A percentile compares a stretch with the other conserved stretches of the same genome.
These are phyloP conservation scores for Dothideomycetes sp. DNA, from an alignment of 2,329 filamentous ascomycete species.

Conservation along the genomic window DNA sequence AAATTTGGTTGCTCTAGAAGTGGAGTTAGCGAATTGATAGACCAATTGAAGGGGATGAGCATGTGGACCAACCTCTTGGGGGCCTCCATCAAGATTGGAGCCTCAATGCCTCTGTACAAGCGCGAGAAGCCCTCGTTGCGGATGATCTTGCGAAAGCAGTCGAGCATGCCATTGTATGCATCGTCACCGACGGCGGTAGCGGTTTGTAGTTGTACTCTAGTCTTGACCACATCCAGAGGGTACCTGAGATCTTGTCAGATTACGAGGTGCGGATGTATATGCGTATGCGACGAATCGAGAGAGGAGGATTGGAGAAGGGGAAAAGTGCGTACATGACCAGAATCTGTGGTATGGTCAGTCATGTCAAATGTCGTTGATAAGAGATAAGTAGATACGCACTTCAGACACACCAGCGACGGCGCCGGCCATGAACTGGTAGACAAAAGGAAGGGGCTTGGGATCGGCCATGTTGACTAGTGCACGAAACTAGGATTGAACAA, in stretches of 20 bases:
- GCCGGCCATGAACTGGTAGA: conserved; percentile 93
- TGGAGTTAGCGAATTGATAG: too few species aligned
- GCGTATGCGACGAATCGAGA: too few species aligned
- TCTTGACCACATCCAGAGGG: conserved; percentile 97
- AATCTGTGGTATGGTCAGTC: conserved; percentile 16
- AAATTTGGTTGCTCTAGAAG: conserved; percentile 79
- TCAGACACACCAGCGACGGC: conserved; percentile 97
- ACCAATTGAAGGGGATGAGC: too few species aligned
- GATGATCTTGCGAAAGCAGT: conserved; percentile 97
- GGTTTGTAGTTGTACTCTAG: conserved; percentile 85
- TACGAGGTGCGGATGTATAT: too few species aligned
- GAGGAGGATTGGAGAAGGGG: too few species aligned
- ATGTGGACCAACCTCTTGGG: conserved; percentile 58
- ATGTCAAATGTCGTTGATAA: not conserved
- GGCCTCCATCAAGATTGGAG: conserved; percentile 96
- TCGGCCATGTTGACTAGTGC: conserved; percentile 37
- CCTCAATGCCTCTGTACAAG: conserved; percentile 89
- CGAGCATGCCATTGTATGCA: conserved; percentile 90
- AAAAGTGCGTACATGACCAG: conserved; percentile 47
- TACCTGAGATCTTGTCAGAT: conserved; percentile 40
- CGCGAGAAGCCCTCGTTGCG: conserved; percentile 85
- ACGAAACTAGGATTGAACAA: too few species aligned
- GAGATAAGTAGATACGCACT: conserved; percentile 54
- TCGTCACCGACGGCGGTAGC: conserved; percentile 63
- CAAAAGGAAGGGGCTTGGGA: conserved; percentile 71